Evolutionary conservation across 768 basidiomycete genomes (phyloP).

Genomic region (Boletus rex-veris): DNA sequence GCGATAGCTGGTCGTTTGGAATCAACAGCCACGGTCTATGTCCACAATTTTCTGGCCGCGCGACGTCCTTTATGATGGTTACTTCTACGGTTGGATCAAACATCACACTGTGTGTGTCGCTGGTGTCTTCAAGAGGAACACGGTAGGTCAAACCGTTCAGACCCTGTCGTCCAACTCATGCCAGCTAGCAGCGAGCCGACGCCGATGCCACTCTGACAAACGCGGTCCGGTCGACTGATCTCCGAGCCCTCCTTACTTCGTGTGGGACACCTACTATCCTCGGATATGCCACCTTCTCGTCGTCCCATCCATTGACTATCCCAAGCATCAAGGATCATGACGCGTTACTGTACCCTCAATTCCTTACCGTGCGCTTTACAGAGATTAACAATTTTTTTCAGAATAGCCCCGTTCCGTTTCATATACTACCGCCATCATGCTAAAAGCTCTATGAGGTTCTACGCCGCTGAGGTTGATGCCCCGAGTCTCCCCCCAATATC

Average conservation of each 20-base stretch:
- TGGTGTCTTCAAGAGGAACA: slow-evolving; percentile 40
- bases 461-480: slow-evolving; percentile 44
- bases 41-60: slow-evolving; percentile 56
- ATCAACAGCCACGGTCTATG: slow-evolving; percentile 19
- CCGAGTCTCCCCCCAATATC: slow-evolving; percentile 21
- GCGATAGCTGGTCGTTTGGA: background rate
- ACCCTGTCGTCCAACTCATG: background rate
- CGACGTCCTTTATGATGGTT: slow-evolving; percentile 44
- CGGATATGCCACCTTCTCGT: slow-evolving; percentile 24
- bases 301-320: slow-evolving; percentile 7
- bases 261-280: slow-evolving; percentile 29
- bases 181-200: slow-evolving; percentile 12
- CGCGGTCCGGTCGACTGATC: slow-evolving; percentile 17
- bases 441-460: slow-evolving; percentile 59
- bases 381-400: slow-evolving; percentile 8
- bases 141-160: slow-evolving; percentile 26
- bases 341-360: slow-evolving; percentile 8
- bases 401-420: slow-evolving; percentile 25
- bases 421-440: slow-evolving; percentile 55
- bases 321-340: slow-evolving; percentile 36
- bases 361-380: background rate
- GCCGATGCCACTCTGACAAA: slow-evolving; percentile 11
- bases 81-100: slow-evolving; percentile 57
- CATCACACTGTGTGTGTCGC: slow-evolving; percentile 47
- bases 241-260: slow-evolving; percentile 11